These are phyloP conservation scores for Hibiscus mutabilis DNA, from an alignment of 345 rosid genomes.

Conservation along the genomic window DNA sequence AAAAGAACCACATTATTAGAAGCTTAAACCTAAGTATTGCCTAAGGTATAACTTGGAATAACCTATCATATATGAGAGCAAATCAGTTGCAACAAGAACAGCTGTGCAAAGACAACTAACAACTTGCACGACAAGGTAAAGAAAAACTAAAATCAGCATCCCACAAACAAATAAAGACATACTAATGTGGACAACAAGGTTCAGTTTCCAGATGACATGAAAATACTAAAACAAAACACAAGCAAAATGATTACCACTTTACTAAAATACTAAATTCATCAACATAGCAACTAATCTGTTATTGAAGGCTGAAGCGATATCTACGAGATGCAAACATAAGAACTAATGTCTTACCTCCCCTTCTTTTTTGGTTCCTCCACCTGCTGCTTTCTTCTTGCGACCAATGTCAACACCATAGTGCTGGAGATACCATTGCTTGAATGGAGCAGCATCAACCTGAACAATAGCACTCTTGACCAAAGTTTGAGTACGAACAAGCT, in stretches of 20 bases:
- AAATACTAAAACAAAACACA: neutral
- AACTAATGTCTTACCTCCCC: slow-evolving; percentile 35
- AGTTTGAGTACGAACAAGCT: slow-evolving; percentile 79
- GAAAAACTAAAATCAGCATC: neutral
- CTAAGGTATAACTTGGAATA: neutral
- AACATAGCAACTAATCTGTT: neutral
- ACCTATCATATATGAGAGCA: no score
- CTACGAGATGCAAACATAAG: neutral
- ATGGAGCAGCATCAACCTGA: slow-evolving; percentile 72
- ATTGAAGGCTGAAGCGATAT: no score
- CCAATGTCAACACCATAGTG: slow-evolving; percentile 74
- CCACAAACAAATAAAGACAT: neutral
- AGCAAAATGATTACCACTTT: neutral
- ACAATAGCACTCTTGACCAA: slow-evolving; percentile 66
- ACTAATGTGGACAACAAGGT: neutral
- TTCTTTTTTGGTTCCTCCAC: slow-evolving; percentile 41
- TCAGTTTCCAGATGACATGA: neutral
- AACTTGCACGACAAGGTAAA: neutral
- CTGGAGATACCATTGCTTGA: slow-evolving; percentile 63
- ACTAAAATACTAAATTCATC: neutral
- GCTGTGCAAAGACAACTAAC: neutral
- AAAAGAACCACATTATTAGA: neutral
- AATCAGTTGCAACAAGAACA: neutral
- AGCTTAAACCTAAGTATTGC: neutral
- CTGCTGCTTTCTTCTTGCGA: slow-evolving; percentile 55